Base-by-base conservation (phyloP, 2,329 filamentous ascomycete species). In the Aspergillus niger region DNA sequence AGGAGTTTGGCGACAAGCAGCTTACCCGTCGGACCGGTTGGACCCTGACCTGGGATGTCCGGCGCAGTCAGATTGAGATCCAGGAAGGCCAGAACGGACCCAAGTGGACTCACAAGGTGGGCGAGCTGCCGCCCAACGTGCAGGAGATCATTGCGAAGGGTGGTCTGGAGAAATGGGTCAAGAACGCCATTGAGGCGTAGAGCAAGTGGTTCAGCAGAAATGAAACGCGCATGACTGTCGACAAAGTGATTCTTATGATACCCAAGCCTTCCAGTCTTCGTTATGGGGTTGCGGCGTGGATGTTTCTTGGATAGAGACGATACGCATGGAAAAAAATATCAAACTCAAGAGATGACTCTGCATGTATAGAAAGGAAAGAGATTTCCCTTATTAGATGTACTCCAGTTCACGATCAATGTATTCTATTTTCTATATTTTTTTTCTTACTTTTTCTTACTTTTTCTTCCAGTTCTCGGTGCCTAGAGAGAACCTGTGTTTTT, bases 81-180 rank as follows among this genome's bases (percentile, higher is more conserved):
- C 85, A 85, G 20, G 91, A 96, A 78, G 88, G 88, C 1, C 78
- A 86, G 57, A 82, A 82, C 49, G 90, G 90, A 1, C 73, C 82
- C 58, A 85, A 78, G 39, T 97, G 91, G 92, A 89, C 82, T 54
- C 85, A 95, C 72, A 91, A 89, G 77, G 91, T 96, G 0, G 91
- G 91, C 7, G 90, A 95, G 80, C 74, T 96, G 63, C 90, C 91
- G 13, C 86, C 90, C 0, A 96, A 94, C 71, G 90, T 97, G 58
- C 92, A 97, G 75, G 90, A 91, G 70, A 92, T 94, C 59, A 91
- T 94, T 69, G 89, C 90, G 0, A 77, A 83, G 53, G 91, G 91
- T 2, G 92, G 92, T 0, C 72, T 96, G 62, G 91, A 93, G 81
- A 89, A 87, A 64, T 96, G 91, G 92, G 90, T 95, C 8, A 89